Percentiles rank a stretch among this genome's conserved stretches.
Evolutionary conservation across 805 yeast species (phyloP).

Genomic region (Cyberlindnera mrakii): DNA sequence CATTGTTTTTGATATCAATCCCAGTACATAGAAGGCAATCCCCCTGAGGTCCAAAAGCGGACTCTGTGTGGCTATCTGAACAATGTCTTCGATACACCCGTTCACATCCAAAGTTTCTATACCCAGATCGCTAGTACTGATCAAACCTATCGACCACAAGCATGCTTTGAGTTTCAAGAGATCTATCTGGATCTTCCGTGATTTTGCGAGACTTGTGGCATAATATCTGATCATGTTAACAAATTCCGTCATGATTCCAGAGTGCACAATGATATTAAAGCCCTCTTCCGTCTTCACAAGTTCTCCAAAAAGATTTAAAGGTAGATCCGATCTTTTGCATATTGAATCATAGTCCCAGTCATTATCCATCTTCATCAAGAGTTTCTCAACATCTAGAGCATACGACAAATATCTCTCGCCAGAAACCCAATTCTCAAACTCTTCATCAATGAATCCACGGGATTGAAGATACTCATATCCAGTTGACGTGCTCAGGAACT

Average conservation of each 20-base stretch:
- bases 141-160: constrained; percentile 83
- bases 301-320: constrained; percentile 74
- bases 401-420: constrained; percentile 37
- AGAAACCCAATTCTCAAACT: constrained; percentile 63
- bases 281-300: constrained; percentile 81
- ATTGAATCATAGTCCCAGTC: constrained; percentile 10
- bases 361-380: constrained; percentile 23
- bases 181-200: constrained; percentile 22
- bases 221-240: constrained; percentile 30
- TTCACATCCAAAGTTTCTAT: constrained; percentile 50
- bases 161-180: constrained; percentile 57
- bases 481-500: constrained; percentile 54
- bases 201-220: constrained; percentile 20
- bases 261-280: constrained; percentile 47
- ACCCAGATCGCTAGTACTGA: constrained; percentile 70
- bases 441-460: constrained; percentile 54
- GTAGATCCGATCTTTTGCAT: constrained; percentile 26
- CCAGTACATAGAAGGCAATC: constrained; percentile 71
- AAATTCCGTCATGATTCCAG: constrained; percentile 39
- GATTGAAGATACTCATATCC: constrained; percentile 67
- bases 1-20: constrained; percentile 61
- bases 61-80: constrained; percentile 41
- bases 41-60: constrained; percentile 61
- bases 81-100: constrained; percentile 47
- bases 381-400: constrained; percentile 41